Evolutionary conservation across 352 stramenopile genomes (phyloP).

Genomic region (Phytophthora rubi): DNA sequence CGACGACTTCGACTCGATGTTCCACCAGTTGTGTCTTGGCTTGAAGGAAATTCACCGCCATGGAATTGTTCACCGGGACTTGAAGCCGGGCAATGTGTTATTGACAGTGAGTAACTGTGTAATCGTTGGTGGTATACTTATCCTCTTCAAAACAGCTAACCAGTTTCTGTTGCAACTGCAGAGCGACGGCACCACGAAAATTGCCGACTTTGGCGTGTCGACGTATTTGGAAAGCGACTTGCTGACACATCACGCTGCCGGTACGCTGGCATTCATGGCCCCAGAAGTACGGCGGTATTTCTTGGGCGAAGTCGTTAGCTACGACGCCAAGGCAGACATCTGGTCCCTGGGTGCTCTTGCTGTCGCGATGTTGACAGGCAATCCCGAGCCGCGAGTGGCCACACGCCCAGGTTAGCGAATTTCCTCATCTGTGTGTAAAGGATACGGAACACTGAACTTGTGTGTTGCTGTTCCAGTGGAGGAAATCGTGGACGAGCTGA

Average conservation of each 20-base stretch:
- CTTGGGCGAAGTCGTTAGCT: constrained; percentile 70
- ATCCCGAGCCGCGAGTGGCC: constrained; percentile 70
- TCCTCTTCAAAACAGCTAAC: not conserved
- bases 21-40: constrained; percentile 73
- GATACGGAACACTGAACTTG: not conserved
- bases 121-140: not conserved
- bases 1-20: constrained; percentile 59
- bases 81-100: constrained; percentile 82
- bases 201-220: constrained; percentile 86
- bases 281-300: constrained; percentile 82
- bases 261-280: constrained; percentile 83
- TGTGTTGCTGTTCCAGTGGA: constrained; percentile 44
- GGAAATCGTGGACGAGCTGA: constrained; percentile 61
- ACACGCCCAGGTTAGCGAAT: constrained; percentile 56
- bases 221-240: constrained; percentile 77
- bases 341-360: constrained; percentile 83
- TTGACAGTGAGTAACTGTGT: constrained; percentile 52
- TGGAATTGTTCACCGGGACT: constrained; percentile 77
- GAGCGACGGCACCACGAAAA: constrained; percentile 73
- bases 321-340: constrained; percentile 73
- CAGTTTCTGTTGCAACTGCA: constrained; percentile 20
- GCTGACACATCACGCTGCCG: constrained; percentile 75
- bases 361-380: constrained; percentile 71
- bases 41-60: constrained; percentile 70
- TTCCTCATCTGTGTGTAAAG: not conserved